phyloP scores from a whole-genome alignment of 805 yeast genomes.

The Yarrowia keelungensis region DNA sequence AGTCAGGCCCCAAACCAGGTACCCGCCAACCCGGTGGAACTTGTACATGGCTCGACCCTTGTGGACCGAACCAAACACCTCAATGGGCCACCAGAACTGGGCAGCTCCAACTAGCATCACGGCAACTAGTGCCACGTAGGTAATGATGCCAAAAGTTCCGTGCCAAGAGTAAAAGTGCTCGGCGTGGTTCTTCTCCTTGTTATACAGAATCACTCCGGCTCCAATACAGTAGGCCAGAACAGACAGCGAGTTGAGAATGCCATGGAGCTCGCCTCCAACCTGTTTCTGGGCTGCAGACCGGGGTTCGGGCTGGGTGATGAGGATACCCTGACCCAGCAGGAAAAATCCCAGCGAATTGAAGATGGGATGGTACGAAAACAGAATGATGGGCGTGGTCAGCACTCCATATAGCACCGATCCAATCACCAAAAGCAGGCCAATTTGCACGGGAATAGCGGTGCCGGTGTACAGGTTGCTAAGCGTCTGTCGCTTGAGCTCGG shows the following conservation, averaged over 20 bases:
- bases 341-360: constrained; percentile 45
- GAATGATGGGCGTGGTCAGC: constrained; percentile 40
- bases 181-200: constrained; percentile 45
- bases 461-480: constrained; percentile 34
- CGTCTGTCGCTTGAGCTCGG: constrained; percentile 45
- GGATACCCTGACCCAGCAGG: constrained; percentile 45
- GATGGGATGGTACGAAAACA: constrained; percentile 47
- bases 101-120: constrained; percentile 45
- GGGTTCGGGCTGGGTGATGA: constrained; percentile 46
- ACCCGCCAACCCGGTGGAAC: constrained; percentile 47
- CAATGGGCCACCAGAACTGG: constrained; percentile 46
- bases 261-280: constrained; percentile 46
- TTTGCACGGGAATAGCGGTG: constrained; percentile 54
- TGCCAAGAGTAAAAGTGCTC: constrained; percentile 47
- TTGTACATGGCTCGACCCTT: constrained; percentile 46
- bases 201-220: constrained; percentile 43
- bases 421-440: constrained; percentile 39
- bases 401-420: constrained; percentile 39
- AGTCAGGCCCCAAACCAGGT: constrained; percentile 40
- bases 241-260: constrained; percentile 43
- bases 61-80: constrained; percentile 45
- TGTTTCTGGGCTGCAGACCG: constrained; percentile 43
- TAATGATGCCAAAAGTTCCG: constrained; percentile 45
- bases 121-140: constrained; percentile 42
- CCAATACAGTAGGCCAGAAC: constrained; percentile 42